Conservation (phyloP, 192 early-diverging fungal genomes). For the Paraglomus brasilianum region DNA sequence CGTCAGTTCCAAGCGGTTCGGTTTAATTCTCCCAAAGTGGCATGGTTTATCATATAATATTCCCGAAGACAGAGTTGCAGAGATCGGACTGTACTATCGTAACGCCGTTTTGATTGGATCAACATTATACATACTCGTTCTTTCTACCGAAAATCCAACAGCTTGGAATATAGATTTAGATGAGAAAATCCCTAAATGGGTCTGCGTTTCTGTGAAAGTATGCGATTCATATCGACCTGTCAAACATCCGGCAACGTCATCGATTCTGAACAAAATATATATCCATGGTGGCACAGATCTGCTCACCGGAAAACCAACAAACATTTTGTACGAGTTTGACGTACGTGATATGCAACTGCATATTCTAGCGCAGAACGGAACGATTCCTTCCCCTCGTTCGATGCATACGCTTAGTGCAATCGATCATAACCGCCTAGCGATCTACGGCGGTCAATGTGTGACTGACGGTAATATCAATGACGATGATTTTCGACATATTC, state of each 20-base stretch:
- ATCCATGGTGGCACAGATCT: constrained; percentile 10
- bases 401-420: constrained; percentile 13
- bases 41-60: not conserved
- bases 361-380: not conserved
- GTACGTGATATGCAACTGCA: not conserved
- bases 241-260: not conserved
- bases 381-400: not conserved
- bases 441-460: not conserved
- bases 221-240: not conserved
- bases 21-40: constrained; percentile 5
- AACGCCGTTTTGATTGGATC: not conserved
- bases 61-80: not conserved
- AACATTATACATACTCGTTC: not conserved
- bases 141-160: not conserved
- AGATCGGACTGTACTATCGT: not conserved
- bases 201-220: not conserved
- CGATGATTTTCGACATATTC: not conserved
- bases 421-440: not conserved
- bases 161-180: not conserved
- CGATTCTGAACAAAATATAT: not conserved
- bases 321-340: constrained; percentile 11
- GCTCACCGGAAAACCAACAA: not conserved
- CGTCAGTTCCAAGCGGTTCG: not conserved
- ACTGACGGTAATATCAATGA: not conserved
- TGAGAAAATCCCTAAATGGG: not conserved